Base-by-base conservation (phyloP, 2,329 filamentous ascomycete genomes). In the Colletotrichum zoysiae region DNA sequence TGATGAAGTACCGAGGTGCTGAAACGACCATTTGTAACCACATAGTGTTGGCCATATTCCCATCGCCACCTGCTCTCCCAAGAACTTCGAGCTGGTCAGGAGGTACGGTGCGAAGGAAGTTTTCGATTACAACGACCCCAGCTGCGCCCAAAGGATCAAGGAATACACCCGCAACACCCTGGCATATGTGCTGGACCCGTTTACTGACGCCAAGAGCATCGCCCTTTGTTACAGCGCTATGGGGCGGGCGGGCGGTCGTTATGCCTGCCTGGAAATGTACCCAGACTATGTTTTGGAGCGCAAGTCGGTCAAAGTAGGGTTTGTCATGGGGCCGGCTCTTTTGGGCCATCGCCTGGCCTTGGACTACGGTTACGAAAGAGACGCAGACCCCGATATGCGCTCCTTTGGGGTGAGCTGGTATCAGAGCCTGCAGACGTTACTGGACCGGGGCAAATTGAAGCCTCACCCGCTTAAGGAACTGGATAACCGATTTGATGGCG, bases 51-150 rank as follows among this genome's bases (percentile, higher is more conserved):
- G 73, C 8, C 53, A 61, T 16, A 30, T 58, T 7, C 66, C 67
- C 33, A 70, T 76, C 30, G 78, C 84, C 0, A 86, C 84, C 1
- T 84, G 82, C 73, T 85, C 84, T 0, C 79, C 82, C 0, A 62
- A 70, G 35, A 87, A 85, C 72, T 81, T 80, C 57, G 79, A 81
- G 2, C 78, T 86, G 1, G 82, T 81, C 16, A 77, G 78, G 48
- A 70, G 65, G 0, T 82, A 79, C 48, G 86, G 87, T 1, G 86
- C 86, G 0, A 80, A 79, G 7, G 75, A 78, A 6, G 79, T 78
- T 7, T 86, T 87, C 74, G 84, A 88, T 76, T 85, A 87, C 74
- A 75, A 76, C 51, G 76, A 74, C 0, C 72, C 80, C 0, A 78
- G 76, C 0, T 82, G 79, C 67, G 81, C 74, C 48, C 14, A 42